Percentiles rank a stretch among this genome's conserved stretches.
Evolutionary conservation across 2,329 filamentous ascomycete genomes (phyloP).

Genomic region (Fusarium multiceps): DNA sequence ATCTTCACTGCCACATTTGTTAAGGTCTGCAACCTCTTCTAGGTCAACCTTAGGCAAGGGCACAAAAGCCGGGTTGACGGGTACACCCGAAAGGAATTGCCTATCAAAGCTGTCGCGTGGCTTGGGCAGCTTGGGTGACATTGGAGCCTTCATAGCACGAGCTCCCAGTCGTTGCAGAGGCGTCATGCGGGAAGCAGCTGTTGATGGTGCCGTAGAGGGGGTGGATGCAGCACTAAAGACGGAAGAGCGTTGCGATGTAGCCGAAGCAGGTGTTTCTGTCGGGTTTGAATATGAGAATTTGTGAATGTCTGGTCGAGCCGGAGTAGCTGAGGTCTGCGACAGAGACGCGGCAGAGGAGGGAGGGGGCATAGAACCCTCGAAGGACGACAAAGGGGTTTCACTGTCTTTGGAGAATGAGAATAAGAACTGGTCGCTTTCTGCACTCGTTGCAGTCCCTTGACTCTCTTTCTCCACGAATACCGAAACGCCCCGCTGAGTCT

Average conservation of each 20-base stretch:
- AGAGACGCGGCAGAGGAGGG: slow-evolving; percentile 39
- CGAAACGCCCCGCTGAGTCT: slow-evolving; percentile 52
- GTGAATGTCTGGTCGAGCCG: slow-evolving; percentile 48
- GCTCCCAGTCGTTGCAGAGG: slow-evolving; percentile 66
- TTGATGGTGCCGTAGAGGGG: slow-evolving; percentile 57
- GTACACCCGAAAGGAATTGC: slow-evolving; percentile 51
- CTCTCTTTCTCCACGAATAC: slow-evolving; percentile 59
- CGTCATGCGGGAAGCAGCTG: slow-evolving; percentile 59
- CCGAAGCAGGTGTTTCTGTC: slow-evolving; percentile 51
- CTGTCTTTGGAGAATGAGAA: slow-evolving; percentile 31
- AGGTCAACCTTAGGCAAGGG: slow-evolving; percentile 66
- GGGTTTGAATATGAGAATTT: slow-evolving; percentile 51
- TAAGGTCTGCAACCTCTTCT: slow-evolving; percentile 64
- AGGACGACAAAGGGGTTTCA: slow-evolving; percentile 38
- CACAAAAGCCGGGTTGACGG: slow-evolving; percentile 65
- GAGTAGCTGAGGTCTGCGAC: slow-evolving; percentile 44
- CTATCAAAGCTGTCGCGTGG: slow-evolving; percentile 41
- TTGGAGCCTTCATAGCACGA: slow-evolving; percentile 51
- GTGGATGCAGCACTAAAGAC: slow-evolving; percentile 52
- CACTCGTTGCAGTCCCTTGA: slow-evolving; percentile 39
- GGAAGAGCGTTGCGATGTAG: slow-evolving; percentile 50
- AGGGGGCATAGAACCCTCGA: slow-evolving; percentile 47
- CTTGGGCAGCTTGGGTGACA: slow-evolving; percentile 48
- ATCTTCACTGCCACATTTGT: slow-evolving; percentile 66
- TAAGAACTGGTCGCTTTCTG: slow-evolving; percentile 38